Evolutionary conservation across 106 monocot species (phyloP), one percentile per base, ranked within the genome.

Genomic region (Allium sativum): DNA sequence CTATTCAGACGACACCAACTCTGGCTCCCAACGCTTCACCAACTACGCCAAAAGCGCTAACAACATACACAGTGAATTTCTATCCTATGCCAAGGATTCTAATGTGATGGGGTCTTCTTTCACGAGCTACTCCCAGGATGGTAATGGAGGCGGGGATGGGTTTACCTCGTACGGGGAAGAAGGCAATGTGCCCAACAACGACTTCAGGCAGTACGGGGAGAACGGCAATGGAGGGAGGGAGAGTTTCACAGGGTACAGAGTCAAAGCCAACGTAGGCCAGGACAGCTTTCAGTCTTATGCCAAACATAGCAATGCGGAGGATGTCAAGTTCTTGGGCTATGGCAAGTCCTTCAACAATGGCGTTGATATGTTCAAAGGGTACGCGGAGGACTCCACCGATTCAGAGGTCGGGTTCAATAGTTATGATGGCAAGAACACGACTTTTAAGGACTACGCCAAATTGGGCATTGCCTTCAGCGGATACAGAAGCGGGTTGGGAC

Each of bases 241-340:
- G 13, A 48, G 31, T n/a, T 93, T 93, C 79, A 65, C 53, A 16
- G 59, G 18, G 41, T 93, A 93, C 70, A 67, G 84, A 19, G 88
- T 79, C 40, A 45, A 71, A 19, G 57, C 93, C 21, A 93, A 93
- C 64, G 84, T 86, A 6, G 93, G 93, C 7, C 82, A 88, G 61
- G 81, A 84, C 68, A 68, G 21, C 47, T 93, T 93, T 77, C 42
- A 61, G 9, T 93, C 93, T 58, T 93, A 93, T 65, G 81, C 56
- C 40, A 84, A 84, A 67, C 56, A 67, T 9, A 77, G 53, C 7
- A 79, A 64, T 56, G 66, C 43, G 19, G 74, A 59, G 17, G 22
- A 40, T 13, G 76, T 65, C 8, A 59, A 65, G 7, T 93, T 93
- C 69, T 31, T 55, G 64, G 79, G 55, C 72, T 93, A 93, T 70